Evolutionary conservation across 164 flowering plant species (phyloP).

Genomic region (grape (Vitis vinifera)): DNA sequence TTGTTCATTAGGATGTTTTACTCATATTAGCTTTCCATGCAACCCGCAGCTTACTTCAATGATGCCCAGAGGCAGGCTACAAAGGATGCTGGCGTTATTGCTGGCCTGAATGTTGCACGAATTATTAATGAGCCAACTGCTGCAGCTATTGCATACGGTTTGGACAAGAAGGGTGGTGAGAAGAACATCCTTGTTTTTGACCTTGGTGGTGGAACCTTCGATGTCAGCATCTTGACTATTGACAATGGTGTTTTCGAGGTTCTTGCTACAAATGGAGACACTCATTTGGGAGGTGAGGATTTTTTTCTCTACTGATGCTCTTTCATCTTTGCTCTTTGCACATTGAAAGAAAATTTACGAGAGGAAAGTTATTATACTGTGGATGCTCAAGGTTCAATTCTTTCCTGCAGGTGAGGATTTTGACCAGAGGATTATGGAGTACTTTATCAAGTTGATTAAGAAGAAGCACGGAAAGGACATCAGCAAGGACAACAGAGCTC

Average conservation of each 20-base stretch:
- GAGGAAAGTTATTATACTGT: not conserved
- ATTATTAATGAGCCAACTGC: constrained; percentile 95
- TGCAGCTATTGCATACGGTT: constrained; percentile 90
- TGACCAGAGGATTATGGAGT: constrained; percentile 86
- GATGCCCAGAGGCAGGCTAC: constrained; percentile 98
- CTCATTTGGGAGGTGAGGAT: constrained; percentile 83
- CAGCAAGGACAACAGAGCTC: constrained; percentile 93
- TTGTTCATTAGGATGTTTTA: too few relatives aligned
- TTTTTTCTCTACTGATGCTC: not conserved
- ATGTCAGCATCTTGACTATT: constrained; percentile 92
- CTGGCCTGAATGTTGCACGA: constrained; percentile 89
- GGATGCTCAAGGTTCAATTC: not conserved
- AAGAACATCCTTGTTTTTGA: constrained; percentile 97
- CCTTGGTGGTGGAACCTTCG: constrained; percentile 94
- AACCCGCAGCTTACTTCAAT: constrained; percentile 75
- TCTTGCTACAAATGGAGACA: constrained; percentile 91
- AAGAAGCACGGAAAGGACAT: constrained; percentile 89
- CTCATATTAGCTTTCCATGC: not conserved
- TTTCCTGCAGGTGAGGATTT: constrained; percentile 79
- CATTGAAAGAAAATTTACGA: not conserved
- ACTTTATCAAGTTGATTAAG: constrained; percentile 90
- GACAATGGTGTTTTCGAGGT: constrained; percentile 98
- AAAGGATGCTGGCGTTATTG: constrained; percentile 92
- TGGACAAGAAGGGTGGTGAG: constrained; percentile 93
- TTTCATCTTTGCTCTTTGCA: not conserved